These are phyloP conservation scores for Ehretia macrophylla DNA, from an alignment of 257 asterid species.

Conservation along the genomic window DNA sequence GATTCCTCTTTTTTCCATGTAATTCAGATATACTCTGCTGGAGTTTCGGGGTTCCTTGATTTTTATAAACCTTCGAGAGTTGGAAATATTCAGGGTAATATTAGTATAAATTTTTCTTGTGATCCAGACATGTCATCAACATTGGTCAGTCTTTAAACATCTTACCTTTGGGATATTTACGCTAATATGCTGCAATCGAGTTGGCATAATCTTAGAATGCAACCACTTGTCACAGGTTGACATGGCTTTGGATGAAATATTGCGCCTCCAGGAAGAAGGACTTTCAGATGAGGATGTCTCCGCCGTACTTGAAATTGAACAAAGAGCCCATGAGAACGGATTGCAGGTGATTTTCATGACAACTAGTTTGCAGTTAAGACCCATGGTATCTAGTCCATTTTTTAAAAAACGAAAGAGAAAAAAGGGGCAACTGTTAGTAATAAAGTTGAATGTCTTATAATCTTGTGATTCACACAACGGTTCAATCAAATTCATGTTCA, in stretches of 20 bases:
- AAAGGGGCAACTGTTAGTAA: too few species aligned
- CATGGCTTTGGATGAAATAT: conserved; percentile 78
- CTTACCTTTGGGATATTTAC: conserved; percentile 10
- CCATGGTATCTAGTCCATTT: not conserved
- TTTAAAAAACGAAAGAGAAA: not conserved
- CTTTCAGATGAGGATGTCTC: conserved; percentile 69
- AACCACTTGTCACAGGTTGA: conserved; percentile 48
- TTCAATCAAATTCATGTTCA: too few species aligned
- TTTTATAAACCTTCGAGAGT: conserved; percentile 88
- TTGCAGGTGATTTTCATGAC: conserved; percentile 58
- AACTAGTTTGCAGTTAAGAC: too few species aligned
- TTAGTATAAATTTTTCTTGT: conserved; percentile 82
- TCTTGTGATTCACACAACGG: too few species aligned
- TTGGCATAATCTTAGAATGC: conserved; percentile 19
- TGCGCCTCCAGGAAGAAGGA: conserved; percentile 79
- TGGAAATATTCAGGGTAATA: conserved; percentile 84
- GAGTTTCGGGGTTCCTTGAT: conserved; percentile 90
- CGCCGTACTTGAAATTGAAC: conserved; percentile 80
- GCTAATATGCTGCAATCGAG: conserved; percentile 17
- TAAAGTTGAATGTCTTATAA: too few species aligned
- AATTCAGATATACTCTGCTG: conserved; percentile 84
- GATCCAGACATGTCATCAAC: conserved; percentile 87
- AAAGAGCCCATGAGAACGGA: conserved; percentile 95
- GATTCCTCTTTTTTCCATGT: conserved; percentile 19
- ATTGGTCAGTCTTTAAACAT: conserved; percentile 39